phyloP scores from a whole-genome alignment of 208 protist genomes.

The Lotmaria passim region DNA sequence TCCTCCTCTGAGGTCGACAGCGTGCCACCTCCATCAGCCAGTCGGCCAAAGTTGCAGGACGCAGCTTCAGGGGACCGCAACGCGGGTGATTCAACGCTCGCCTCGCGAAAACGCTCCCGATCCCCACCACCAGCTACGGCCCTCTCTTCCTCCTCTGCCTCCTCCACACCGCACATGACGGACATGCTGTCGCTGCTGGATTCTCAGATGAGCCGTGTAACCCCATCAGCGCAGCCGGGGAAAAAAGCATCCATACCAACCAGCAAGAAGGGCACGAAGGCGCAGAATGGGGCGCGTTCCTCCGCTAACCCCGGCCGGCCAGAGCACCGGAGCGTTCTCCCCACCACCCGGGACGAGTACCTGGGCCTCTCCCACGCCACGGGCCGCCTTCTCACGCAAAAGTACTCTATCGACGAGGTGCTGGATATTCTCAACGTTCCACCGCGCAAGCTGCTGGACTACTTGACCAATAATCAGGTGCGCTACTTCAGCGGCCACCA shows the following conservation, averaged over 20 bases:
- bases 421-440: slow-evolving; percentile 57
- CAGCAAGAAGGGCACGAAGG: background rate
- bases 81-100: background rate
- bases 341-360: slow-evolving; percentile 72
- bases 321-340: slow-evolving; percentile 13
- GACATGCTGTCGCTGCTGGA: slow-evolving; percentile 28
- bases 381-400: slow-evolving; percentile 80
- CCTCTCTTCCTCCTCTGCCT: background rate
- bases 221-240: background rate
- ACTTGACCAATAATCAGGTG: slow-evolving; percentile 77
- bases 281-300: background rate
- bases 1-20: background rate
- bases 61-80: background rate
- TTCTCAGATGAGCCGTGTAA: slow-evolving; percentile 2
- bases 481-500: slow-evolving; percentile 67
- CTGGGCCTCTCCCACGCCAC: slow-evolving; percentile 78
- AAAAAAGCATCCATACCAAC: background rate
- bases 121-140: background rate
- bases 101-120: slow-evolving; percentile 12
- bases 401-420: slow-evolving; percentile 68
- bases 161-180: background rate
- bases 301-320: background rate
- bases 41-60: background rate
- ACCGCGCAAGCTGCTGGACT: slow-evolving; percentile 67
- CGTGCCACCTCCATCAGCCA: background rate